These are phyloP conservation scores for Lactuca saligna DNA, from an alignment of 129 eudicot species.

Conservation along the genomic window DNA sequence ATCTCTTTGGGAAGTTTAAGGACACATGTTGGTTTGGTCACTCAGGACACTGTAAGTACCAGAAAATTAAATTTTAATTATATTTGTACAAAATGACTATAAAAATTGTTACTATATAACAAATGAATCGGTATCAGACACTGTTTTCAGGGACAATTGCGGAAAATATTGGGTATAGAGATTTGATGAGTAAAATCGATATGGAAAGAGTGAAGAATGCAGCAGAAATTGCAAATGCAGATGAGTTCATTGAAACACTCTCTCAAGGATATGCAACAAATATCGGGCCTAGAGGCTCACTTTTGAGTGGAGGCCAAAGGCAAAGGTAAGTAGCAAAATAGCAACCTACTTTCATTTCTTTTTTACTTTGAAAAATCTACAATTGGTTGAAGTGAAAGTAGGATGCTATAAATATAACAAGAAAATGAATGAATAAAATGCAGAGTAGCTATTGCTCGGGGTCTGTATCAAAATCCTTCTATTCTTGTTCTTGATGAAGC, in stretches of 20 bases:
- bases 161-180: slow-evolving; percentile 93
- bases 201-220: slow-evolving; percentile 68
- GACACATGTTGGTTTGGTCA: slow-evolving; percentile 78
- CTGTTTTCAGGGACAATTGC: slow-evolving; percentile 88
- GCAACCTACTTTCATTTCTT: too few relatives aligned
- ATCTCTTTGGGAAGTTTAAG: slow-evolving; percentile 60
- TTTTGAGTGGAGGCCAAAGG: slow-evolving; percentile 89
- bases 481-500: slow-evolving; percentile 92
- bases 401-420: background rate
- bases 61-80: background rate
- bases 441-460: slow-evolving; percentile 96
- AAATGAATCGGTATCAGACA: slow-evolving; percentile 43
- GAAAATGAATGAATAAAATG: background rate
- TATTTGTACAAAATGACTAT: background rate
- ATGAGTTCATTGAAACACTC: slow-evolving; percentile 70
- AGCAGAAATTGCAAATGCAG: slow-evolving; percentile 89
- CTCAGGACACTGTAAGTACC: slow-evolving; percentile 80
- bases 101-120: slow-evolving; percentile 1
- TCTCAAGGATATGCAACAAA: slow-evolving; percentile 62
- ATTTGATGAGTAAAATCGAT: slow-evolving; percentile 63
- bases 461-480: slow-evolving; percentile 81
- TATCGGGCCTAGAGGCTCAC: slow-evolving; percentile 88
- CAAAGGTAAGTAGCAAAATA: slow-evolving; percentile 61
- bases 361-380: too few relatives aligned
- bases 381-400: too few relatives aligned